These are phyloP conservation scores for Trichoderma atroviride DNA, from an alignment of 2,329 filamentous ascomycete genomes.

Conservation along the genomic window DNA sequence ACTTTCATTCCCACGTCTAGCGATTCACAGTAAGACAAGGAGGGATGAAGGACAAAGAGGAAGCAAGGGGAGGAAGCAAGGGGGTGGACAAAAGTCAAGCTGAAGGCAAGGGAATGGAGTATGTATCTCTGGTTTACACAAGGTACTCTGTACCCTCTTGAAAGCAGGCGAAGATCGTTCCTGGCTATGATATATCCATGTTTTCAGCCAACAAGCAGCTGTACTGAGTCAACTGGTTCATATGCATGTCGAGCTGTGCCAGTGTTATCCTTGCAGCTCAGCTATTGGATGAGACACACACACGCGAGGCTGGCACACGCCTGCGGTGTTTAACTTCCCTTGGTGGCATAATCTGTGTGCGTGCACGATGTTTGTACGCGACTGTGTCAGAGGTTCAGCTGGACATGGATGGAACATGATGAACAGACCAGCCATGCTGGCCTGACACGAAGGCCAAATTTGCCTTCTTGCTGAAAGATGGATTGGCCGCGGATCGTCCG, in stretches of 20 bases:
- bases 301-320: constrained; percentile 1
- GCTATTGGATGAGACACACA: constrained; percentile 13
- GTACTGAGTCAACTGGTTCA: background rate
- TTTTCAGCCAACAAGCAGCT: background rate
- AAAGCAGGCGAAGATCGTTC: background rate
- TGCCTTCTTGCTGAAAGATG: background rate
- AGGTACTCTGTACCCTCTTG: background rate
- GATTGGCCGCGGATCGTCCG: background rate
- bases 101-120: background rate
- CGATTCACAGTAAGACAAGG: constrained; percentile 18
- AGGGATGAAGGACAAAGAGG: background rate
- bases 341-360: background rate
- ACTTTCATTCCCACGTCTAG: background rate
- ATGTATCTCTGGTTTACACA: background rate
- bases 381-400: constrained; percentile 17
- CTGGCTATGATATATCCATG: background rate
- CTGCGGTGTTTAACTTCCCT: constrained; percentile 6
- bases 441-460: background rate
- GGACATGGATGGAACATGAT: constrained; percentile 7
- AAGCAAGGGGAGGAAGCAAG: background rate
- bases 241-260: background rate
- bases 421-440: background rate
- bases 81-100: background rate
- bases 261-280: background rate
- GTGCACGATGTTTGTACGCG: constrained; percentile 8